Conservation (phyloP, 75 land plant genomes). For the Cryptomeria japonica region DNA sequence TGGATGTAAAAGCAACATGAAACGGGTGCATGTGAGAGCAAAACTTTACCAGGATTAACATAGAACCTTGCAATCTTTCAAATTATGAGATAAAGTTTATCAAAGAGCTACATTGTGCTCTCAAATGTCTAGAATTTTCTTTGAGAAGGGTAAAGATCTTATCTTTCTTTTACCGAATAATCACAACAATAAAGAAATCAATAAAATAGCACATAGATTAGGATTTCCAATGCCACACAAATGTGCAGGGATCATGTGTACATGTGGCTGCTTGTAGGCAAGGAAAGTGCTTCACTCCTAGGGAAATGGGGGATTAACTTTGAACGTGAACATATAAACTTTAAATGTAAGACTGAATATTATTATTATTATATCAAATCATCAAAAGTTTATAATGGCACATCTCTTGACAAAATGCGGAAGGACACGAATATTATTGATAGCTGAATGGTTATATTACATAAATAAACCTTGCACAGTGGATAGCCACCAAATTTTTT, state of each 20-base stretch:
- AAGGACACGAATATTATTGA: neutral
- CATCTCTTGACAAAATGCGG: neutral
- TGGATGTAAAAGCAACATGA: neutral
- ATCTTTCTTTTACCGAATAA: neutral
- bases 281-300: neutral
- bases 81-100: neutral
- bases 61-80: neutral
- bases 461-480: neutral
- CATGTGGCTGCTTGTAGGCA: neutral
- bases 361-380: neutral
- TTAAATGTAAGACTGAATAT: neutral
- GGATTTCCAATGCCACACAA: neutral
- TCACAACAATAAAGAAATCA: neutral
- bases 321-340: neutral
- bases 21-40: neutral
- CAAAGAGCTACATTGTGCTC: neutral
- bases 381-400: neutral
- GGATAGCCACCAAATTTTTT: neutral
- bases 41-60: neutral
- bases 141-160: neutral
- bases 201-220: neutral
- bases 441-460: slow-evolving; percentile 1
- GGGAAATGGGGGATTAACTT: neutral
- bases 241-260: neutral
- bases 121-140: neutral